A percentile compares a stretch with the other conserved stretches of the same genome.
Evolutionary conservation across 805 yeast genomes (phyloP).

Genomic region (Saccharomycopsis capsularis): DNA sequence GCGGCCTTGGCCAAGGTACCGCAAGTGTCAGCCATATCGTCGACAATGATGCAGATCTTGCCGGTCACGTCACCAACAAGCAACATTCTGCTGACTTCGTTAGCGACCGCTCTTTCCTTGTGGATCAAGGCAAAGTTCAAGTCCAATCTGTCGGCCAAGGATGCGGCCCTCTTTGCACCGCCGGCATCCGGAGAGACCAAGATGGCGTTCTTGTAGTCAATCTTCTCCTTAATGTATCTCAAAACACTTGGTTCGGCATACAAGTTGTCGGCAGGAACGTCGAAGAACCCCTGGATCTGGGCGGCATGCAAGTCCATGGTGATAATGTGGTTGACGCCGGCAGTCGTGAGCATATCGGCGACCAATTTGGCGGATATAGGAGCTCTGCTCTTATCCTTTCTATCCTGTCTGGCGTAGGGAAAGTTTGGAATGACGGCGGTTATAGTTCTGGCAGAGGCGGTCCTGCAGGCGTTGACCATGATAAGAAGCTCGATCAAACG

Average conservation of each 20-base stretch:
- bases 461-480: slow-evolving; percentile 76
- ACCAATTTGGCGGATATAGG: slow-evolving; percentile 80
- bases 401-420: slow-evolving; percentile 85
- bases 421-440: slow-evolving; percentile 79
- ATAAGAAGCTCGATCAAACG: slow-evolving; percentile 65
- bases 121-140: slow-evolving; percentile 78
- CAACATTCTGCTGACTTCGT: slow-evolving; percentile 79
- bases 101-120: slow-evolving; percentile 77
- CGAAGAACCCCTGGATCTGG: slow-evolving; percentile 81
- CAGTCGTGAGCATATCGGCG: slow-evolving; percentile 76
- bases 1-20: slow-evolving; percentile 82
- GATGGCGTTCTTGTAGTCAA: slow-evolving; percentile 55
- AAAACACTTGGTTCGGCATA: slow-evolving; percentile 82
- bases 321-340: slow-evolving; percentile 81
- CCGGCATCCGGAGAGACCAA: slow-evolving; percentile 86
- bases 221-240: slow-evolving; percentile 59
- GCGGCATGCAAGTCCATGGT: slow-evolving; percentile 89
- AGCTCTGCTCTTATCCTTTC: slow-evolving; percentile 79
- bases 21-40: slow-evolving; percentile 89
- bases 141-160: slow-evolving; percentile 72
- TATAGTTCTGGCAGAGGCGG: slow-evolving; percentile 76
- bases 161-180: slow-evolving; percentile 87
- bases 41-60: slow-evolving; percentile 70
- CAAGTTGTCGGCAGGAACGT: slow-evolving; percentile 75
- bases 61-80: slow-evolving; percentile 77